These are phyloP conservation scores for Fusarium proliferatum DNA, from an alignment of 2,329 filamentous ascomycete genomes.

Conservation along the genomic window DNA sequence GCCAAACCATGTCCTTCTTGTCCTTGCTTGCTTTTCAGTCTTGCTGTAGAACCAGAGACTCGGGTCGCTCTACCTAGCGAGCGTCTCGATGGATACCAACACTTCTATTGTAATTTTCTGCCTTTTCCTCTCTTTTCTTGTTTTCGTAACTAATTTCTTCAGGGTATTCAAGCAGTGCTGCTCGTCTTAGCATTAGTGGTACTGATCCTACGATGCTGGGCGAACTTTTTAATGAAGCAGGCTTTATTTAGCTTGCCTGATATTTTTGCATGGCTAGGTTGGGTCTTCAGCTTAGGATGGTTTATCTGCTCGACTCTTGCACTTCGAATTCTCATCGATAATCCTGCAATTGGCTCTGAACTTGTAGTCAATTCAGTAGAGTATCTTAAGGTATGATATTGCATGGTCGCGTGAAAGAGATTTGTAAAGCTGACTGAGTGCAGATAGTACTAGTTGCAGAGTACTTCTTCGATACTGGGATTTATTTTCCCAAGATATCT, in stretches of 20 bases:
- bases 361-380: slow-evolving; percentile 5
- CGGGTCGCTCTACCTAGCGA: neutral
- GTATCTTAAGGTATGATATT: neutral
- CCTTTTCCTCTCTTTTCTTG: neutral
- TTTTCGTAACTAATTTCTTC: neutral
- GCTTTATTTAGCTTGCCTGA: neutral
- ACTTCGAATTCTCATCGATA: slow-evolving; percentile 8
- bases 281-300: slow-evolving; percentile 19
- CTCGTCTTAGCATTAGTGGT: neutral
- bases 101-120: neutral
- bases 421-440: neutral
- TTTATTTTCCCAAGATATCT: slow-evolving; percentile 13
- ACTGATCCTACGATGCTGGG: neutral
- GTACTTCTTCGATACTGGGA: slow-evolving; percentile 12
- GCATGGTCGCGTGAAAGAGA: rapidly evolving
- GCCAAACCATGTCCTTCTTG: neutral
- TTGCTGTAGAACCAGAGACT: neutral
- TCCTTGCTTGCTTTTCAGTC: neutral
- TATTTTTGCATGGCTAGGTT: slow-evolving; percentile 9
- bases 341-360: neutral
- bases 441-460: slow-evolving; percentile 14
- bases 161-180: slow-evolving; percentile 6
- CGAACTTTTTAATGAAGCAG: neutral
- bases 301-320: slow-evolving; percentile 22
- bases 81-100: neutral